Base-by-base conservation (phyloP, 2,329 filamentous ascomycete species). In the Verticillium nubilum region DNA sequence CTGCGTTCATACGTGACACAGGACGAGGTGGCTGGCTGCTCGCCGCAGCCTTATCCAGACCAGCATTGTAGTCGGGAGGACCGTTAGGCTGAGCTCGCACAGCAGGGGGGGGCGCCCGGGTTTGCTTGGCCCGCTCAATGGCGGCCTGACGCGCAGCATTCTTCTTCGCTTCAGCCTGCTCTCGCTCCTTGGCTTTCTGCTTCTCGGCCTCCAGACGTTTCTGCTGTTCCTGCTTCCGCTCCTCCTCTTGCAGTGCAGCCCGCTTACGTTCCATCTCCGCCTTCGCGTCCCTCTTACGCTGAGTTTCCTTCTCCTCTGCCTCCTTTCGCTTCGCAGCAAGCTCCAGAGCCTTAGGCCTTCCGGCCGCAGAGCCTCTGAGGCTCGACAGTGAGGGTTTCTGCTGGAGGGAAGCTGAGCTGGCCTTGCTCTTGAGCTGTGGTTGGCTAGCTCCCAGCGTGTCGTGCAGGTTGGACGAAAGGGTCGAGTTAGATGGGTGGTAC, bases 251-350 rank as follows among this genome's bases (percentile, higher is more conserved):
- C 19, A 77, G 72, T 5, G 84, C 85, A 54, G 85, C 84, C 61
- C 89, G 83, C 75, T 92, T 92, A 54, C 89, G 86, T 70, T 96
- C 92, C 33, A 90, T 77, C 67, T 96, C 91, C 17, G 87, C 84
- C 74, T 96, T 97, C 37, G 89, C 87, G 23, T 96, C 90, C 9
- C 88, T 87, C 68, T 91, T 94, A 56, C 88, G 86, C 67, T 92
- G 87, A 15, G 86, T 85, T 64, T 92, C 90, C 54, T 87, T 86
- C 69, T 96, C 91, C 67, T 96, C 92, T 70, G 87, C 88, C 71
- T 96, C 92, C 70, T 89, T 94, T 73, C 92, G 93, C 68, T 87
- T 88, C 42, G 91, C 89, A 2, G 89, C 91, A 54, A 89, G 80
- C 58, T 93, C 86, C 25, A 93, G 77, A 2, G 90, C 88, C 70